phyloP scores from a whole-genome alignment of 495 filamentous ascomycete species.

The Aspergillus haitiensis region DNA sequence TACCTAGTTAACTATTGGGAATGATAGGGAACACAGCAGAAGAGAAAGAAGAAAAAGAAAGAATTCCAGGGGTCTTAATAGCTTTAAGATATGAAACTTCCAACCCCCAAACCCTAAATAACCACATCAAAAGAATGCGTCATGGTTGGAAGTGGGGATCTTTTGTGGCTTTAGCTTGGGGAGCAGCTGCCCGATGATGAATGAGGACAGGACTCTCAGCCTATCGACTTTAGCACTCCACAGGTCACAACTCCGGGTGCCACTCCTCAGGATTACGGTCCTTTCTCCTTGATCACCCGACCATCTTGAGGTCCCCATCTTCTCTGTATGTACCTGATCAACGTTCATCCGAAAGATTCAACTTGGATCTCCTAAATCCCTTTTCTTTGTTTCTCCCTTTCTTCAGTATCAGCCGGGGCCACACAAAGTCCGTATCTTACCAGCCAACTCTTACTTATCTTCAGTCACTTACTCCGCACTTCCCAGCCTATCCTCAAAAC shows the following conservation, averaged over 20 bases:
- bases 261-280: conserved; percentile 2
- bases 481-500: not conserved
- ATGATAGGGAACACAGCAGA: too few species aligned
- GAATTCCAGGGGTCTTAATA: not conserved
- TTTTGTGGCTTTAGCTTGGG: not conserved
- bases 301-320: conserved; percentile 1
- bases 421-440: not conserved
- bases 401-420: not conserved
- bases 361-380: not conserved
- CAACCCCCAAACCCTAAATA: too few species aligned
- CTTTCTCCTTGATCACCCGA: conserved; percentile 19
- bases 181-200: conserved; percentile 10
- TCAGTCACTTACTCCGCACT: conserved; percentile 9
- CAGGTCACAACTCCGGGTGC: conserved; percentile 5
- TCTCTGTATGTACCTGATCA: conserved; percentile 5
- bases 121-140: too few species aligned
- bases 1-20: too few species aligned
- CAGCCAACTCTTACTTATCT: conserved; percentile 11
- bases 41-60: not conserved
- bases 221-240: not conserved
- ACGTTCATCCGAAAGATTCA: not conserved
- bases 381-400: not conserved
- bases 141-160: not conserved
- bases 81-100: not conserved
- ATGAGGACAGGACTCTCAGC: not conserved